Percentiles rank a stretch among this genome's conserved stretches.
phyloP scores from a whole-genome alignment of 805 yeast genomes.

The Hanseniaspora occidentalis region DNA sequence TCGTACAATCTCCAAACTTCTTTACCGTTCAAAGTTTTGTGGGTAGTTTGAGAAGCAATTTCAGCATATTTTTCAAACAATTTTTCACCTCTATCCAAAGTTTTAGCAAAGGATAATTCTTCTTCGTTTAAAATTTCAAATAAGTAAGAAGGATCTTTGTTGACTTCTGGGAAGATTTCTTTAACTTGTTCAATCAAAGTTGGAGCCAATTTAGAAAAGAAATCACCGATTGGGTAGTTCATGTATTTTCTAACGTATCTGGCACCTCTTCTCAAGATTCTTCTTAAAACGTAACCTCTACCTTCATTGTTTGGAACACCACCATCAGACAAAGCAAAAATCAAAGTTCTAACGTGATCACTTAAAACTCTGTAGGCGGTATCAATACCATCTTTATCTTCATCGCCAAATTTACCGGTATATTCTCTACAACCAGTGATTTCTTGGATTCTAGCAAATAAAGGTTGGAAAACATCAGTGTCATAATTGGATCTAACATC shows the following conservation, averaged over 20 bases:
- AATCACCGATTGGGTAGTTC: conserved; percentile 89
- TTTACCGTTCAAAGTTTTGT: conserved; percentile 72
- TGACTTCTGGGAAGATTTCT: conserved; percentile 86
- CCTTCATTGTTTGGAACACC: conserved; percentile 99
- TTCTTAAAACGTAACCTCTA: conserved; percentile 94
- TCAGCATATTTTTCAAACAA: conserved; percentile 87
- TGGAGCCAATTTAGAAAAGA: conserved; percentile 86
- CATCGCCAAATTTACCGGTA: conserved; percentile 85
- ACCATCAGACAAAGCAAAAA: conserved; percentile 94
- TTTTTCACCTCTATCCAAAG: conserved; percentile 96
- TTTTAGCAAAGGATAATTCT: conserved; percentile 87
- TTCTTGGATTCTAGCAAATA: conserved; percentile 77
- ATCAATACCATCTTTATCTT: conserved; percentile 88
- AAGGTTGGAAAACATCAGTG: conserved; percentile 90
- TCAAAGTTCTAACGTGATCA: conserved; percentile 94
- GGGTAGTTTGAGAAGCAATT: conserved; percentile 62
- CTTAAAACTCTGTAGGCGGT: conserved; percentile 97
- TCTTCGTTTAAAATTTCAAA: conserved; percentile 92
- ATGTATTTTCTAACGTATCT: conserved; percentile 93
- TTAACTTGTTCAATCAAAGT: conserved; percentile 80
- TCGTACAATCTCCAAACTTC: conserved; percentile 98
- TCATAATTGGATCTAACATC: conserved; percentile 89
- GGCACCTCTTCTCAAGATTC: conserved; percentile 95
- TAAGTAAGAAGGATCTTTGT: conserved; percentile 55
- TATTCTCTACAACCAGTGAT: conserved; percentile 88